Evolutionary conservation across 148 eudicot species (phyloP), one percentile per base, ranked within the genome.

Genomic region (Pharnaceum exiguum): DNA sequence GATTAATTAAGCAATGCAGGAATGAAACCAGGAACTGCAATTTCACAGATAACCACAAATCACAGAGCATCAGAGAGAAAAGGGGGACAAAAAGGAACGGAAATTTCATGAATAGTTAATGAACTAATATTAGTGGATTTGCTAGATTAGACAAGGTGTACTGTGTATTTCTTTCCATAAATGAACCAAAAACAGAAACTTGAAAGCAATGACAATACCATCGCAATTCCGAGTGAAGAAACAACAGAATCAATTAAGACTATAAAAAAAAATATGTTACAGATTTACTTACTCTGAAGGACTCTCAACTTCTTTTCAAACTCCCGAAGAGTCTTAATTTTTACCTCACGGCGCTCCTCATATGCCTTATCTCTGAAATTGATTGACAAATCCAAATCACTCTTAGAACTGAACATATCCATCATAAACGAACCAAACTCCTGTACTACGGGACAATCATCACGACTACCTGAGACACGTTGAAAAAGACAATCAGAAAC

Each of bases 301-400:
- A 67, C 36, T 60, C 67, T 64, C 13, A 88, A 69, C 63, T 81
- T 89, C 45, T 63, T 79, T 3, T 80, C 73, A 71, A 93, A 83
- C 72, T 73, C 86, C 43, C 84, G 68, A 43, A 93, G 86, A 31
- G 83, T 59, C 44, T 72, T 68, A 46, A 78, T 72, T 75, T 83
- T 84, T 68, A 66, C 55, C 29, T 68, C 72, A 32, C 82, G 83
- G 15, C 82, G 70, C 53, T 68, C 60, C 22, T 71, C 69, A 43
- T 38, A 68, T 7, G 44, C 32, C 40, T 51, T 35, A 54, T 61
- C 65, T 60, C 59, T 51, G 31, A 93, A 88, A 67, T 85, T 93
- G 39, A 93, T 83, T 35, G 99, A 93, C 53, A 93, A 55, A 76
- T 93, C 96, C 4, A 93, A 79, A 73, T 93, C 99, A 67, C 99